A percentile compares a stretch with the other conserved stretches of the same genome.
phyloP scores from a whole-genome alignment of 179 eudicot species.

The Dionaea muscipula region DNA sequence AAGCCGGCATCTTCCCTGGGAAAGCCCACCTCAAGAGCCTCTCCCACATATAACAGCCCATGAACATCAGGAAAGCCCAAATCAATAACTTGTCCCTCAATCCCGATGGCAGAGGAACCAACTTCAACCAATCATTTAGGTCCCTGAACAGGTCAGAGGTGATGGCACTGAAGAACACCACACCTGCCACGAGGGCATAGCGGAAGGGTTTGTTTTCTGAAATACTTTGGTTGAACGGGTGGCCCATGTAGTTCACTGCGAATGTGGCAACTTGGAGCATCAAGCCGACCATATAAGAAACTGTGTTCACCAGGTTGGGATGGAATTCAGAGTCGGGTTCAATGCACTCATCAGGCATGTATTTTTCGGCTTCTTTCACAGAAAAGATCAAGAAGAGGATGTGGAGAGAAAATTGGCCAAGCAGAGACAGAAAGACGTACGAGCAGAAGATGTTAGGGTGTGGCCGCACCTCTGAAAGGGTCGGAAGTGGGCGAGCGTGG shows the following conservation, averaged over 20 bases:
- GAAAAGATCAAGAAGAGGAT: constrained; percentile 57
- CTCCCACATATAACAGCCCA: constrained; percentile 70
- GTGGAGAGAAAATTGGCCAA: constrained; percentile 74
- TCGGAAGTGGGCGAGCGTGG: constrained; percentile 70
- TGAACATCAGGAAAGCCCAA: constrained; percentile 65
- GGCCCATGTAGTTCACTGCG: constrained; percentile 96
- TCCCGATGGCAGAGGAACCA: constrained; percentile 62
- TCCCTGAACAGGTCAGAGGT: constrained; percentile 73
- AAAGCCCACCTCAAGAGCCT: constrained; percentile 79
- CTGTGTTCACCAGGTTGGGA: constrained; percentile 82
- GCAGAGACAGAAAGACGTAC: constrained; percentile 67
- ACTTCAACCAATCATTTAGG: constrained; percentile 66
- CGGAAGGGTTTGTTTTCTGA: constrained; percentile 63
- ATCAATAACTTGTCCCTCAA: constrained; percentile 60
- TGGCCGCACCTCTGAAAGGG: constrained; percentile 66
- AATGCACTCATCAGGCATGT: constrained; percentile 95
- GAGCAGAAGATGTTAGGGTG: constrained; percentile 76
- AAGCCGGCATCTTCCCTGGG: constrained; percentile 83
- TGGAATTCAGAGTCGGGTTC: constrained; percentile 90
- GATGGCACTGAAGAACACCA: constrained; percentile 63
- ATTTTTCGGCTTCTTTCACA: constrained; percentile 83
- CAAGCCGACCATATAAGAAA: constrained; percentile 84
- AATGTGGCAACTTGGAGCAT: constrained; percentile 98
- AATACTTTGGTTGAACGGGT: constrained; percentile 89
- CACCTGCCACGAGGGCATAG: constrained; percentile 60